Conservation (phyloP, 2,329 filamentous ascomycete genomes). For the Didymosphaeria variabile region DNA sequence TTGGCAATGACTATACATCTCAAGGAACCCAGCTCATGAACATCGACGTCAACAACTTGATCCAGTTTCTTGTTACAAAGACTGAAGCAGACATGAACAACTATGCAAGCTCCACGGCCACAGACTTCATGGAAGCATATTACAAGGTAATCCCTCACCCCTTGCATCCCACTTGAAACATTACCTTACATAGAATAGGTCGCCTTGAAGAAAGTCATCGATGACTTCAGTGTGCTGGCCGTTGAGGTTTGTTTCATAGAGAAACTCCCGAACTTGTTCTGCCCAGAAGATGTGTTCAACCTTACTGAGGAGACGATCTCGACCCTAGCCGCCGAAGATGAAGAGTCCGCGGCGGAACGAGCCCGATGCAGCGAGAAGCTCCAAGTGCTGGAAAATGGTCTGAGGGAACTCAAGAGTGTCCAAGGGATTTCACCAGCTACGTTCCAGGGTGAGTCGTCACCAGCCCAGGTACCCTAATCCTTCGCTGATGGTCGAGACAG, state of each 20-base stretch:
- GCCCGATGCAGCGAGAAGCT: slow-evolving; percentile 26
- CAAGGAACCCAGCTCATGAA: background rate
- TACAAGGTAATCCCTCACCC: slow-evolving; percentile 27
- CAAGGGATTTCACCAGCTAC: background rate
- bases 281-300: slow-evolving; percentile 32
- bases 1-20: slow-evolving; percentile 19
- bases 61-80: slow-evolving; percentile 21
- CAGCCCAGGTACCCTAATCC: background rate
- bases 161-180: background rate
- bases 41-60: slow-evolving; percentile 23
- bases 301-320: slow-evolving; percentile 24
- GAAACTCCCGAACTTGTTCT: slow-evolving; percentile 40
- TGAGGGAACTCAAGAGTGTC: slow-evolving; percentile 19
- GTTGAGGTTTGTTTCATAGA: slow-evolving; percentile 48
- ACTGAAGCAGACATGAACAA: slow-evolving; percentile 40
- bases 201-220: slow-evolving; percentile 52
- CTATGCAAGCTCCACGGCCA: slow-evolving; percentile 38
- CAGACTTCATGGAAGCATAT: slow-evolving; percentile 45
- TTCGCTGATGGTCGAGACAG: background rate
- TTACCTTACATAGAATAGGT: slow-evolving; percentile 39
- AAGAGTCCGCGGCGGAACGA: slow-evolving; percentile 26
- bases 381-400: slow-evolving; percentile 25
- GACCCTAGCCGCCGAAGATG: slow-evolving; percentile 26
- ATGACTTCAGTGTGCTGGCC: slow-evolving; percentile 51
- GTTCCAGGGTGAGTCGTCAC: background rate